Conservation (phyloP, 768 basidiomycete genomes). For the Amyloporia xantha region DNA sequence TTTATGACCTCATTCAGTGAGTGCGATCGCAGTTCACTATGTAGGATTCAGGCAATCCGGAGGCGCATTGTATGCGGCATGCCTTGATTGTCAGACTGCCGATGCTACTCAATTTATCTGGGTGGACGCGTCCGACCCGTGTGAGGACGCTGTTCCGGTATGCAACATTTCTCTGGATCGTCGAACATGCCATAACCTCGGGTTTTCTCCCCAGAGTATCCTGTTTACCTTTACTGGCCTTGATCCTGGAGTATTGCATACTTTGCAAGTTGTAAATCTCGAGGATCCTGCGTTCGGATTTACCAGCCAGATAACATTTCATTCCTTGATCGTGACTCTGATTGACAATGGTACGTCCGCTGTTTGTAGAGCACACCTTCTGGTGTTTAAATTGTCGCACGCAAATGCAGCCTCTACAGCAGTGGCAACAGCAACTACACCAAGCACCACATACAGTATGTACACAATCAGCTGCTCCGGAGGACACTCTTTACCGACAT, state of each 20-base stretch:
- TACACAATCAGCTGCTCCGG: too few species aligned
- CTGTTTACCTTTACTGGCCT: slow-evolving; percentile 23
- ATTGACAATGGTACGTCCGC: slow-evolving; percentile 1
- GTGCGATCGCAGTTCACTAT: slow-evolving; percentile 21
- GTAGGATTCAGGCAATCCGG: slow-evolving; percentile 22
- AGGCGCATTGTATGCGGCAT: slow-evolving; percentile 24
- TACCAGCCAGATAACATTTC: slow-evolving; percentile 22
- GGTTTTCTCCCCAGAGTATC: slow-evolving; percentile 17
- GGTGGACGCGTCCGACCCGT: slow-evolving; percentile 20
- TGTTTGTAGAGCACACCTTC: background rate
- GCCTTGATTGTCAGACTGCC: slow-evolving; percentile 24
- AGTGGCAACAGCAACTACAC: background rate
- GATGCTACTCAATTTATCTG: slow-evolving; percentile 6
- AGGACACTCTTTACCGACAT: too few species aligned
- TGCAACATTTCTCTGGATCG: too few species aligned
- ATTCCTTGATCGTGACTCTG: slow-evolving; percentile 17
- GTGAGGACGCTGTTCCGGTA: slow-evolving; percentile 18
- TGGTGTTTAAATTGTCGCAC: background rate
- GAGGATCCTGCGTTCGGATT: slow-evolving; percentile 12
- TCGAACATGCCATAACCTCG: too few species aligned
- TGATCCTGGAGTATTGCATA: slow-evolving; percentile 21
- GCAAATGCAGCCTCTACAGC: background rate
- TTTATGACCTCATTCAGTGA: slow-evolving; percentile 16
- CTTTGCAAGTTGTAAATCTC: slow-evolving; percentile 23
- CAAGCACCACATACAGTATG: background rate